These are phyloP conservation scores for Ephemerocybe angulata DNA, from an alignment of 768 basidiomycete species.

Conservation along the genomic window DNA sequence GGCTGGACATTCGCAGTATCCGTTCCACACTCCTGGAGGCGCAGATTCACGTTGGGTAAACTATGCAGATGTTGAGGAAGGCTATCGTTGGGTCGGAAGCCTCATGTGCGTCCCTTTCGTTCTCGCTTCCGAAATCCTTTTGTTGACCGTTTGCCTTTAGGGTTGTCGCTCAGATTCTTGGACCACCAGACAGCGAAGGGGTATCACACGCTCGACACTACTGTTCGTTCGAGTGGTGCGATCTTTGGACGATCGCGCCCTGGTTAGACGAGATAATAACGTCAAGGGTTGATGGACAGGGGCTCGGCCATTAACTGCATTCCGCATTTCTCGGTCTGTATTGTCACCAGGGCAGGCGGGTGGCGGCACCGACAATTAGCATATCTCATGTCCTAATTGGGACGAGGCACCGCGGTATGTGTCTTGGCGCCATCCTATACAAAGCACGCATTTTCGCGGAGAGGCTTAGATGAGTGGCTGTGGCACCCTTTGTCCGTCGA, in stretches of 20 bases:
- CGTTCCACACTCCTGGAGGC: slow-evolving; percentile 69
- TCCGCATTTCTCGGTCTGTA: neutral
- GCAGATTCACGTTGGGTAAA: slow-evolving; percentile 62
- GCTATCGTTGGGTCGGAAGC: slow-evolving; percentile 69
- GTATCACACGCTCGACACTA: slow-evolving; percentile 54
- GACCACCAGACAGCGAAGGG: slow-evolving; percentile 37
- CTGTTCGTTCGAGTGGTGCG: slow-evolving; percentile 66
- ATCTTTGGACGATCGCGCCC: slow-evolving; percentile 69
- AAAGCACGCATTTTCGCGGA: neutral
- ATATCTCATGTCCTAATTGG: neutral
- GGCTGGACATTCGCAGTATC: slow-evolving; percentile 56
- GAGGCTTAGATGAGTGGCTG: neutral
- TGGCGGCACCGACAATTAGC: neutral
- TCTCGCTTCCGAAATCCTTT: slow-evolving; percentile 1
- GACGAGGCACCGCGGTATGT: neutral
- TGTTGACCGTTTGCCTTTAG: slow-evolving; percentile 30
- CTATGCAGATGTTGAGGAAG: slow-evolving; percentile 46
- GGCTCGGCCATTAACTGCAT: slow-evolving; percentile 51
- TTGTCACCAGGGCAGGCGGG: neutral
- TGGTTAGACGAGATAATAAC: slow-evolving; percentile 72
- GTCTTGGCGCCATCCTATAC: neutral
- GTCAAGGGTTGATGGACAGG: slow-evolving; percentile 63
- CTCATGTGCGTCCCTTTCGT: slow-evolving; percentile 48
- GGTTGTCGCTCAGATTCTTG: slow-evolving; percentile 58
- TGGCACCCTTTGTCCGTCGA: neutral